Conservation (phyloP, 225 moss, liverwort and hornwort species). For the Anthoceros angustus region DNA sequence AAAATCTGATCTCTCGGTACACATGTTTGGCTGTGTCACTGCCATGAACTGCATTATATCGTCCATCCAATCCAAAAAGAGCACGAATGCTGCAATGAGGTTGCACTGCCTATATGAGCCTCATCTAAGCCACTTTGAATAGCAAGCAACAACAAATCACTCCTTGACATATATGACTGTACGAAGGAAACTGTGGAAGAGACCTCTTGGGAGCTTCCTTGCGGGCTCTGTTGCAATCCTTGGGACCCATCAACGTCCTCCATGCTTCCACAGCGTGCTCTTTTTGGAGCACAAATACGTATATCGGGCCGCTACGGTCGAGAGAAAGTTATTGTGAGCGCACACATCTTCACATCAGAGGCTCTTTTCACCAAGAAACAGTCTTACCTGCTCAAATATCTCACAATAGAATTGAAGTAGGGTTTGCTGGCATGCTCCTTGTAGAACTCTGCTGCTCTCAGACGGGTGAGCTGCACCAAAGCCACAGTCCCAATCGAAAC, state of each 20-base stretch:
- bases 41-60: constrained; percentile 79
- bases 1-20: constrained; percentile 67
- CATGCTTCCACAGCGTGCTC: constrained; percentile 72
- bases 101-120: not conserved
- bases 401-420: constrained; percentile 84
- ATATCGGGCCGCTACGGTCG: constrained; percentile 47
- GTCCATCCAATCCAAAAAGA: constrained; percentile 60
- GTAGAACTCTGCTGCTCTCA: constrained; percentile 82
- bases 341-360: not conserved
- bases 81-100: constrained; percentile 48
- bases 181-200: not conserved
- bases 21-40: constrained; percentile 50
- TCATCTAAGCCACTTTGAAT: not conserved
- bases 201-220: constrained; percentile 71
- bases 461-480: constrained; percentile 45
- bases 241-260: constrained; percentile 72
- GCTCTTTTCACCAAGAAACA: not conserved
- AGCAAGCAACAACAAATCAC: not conserved
- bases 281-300: constrained; percentile 71
- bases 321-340: constrained; percentile 1
- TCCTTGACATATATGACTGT: not conserved
- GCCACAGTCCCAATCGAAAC: not conserved
- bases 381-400: constrained; percentile 20
- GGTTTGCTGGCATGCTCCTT: constrained; percentile 35
- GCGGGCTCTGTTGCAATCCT: constrained; percentile 52